Conservation (phyloP, 2,329 filamentous ascomycete species). For the Byssoonygena ceratinophila region DNA sequence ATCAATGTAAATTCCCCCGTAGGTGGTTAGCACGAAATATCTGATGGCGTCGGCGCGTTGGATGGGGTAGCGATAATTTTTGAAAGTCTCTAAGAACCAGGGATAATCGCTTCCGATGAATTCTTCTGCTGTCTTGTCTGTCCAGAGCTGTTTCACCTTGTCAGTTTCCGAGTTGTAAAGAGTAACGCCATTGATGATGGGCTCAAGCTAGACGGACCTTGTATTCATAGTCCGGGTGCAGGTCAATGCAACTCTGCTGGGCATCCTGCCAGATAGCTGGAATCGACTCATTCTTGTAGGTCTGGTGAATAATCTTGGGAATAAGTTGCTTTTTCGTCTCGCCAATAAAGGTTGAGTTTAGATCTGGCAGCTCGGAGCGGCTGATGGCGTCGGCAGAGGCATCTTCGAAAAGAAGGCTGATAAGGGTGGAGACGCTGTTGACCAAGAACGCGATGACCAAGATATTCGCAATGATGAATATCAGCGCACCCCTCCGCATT, state of each 20-base stretch:
- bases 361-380: slow-evolving; percentile 54
- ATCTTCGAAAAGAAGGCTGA: slow-evolving; percentile 59
- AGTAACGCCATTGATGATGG: too few relatives aligned
- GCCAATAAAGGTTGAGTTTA: slow-evolving; percentile 50
- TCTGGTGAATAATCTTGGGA: slow-evolving; percentile 69
- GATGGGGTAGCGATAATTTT: slow-evolving; percentile 62
- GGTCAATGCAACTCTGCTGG: slow-evolving; percentile 55
- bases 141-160: slow-evolving; percentile 55
- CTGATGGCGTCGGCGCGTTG: slow-evolving; percentile 68
- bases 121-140: slow-evolving; percentile 55
- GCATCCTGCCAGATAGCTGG: slow-evolving; percentile 55
- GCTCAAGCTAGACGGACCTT: slow-evolving; percentile 51
- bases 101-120: slow-evolving; percentile 66
- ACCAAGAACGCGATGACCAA: slow-evolving; percentile 54
- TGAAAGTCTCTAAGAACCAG: slow-evolving; percentile 66
- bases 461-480: slow-evolving; percentile 56
- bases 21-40: slow-evolving; percentile 68
- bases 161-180: neutral
- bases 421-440: slow-evolving; percentile 58
- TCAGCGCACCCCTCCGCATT: slow-evolving; percentile 51
- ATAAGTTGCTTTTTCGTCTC: slow-evolving; percentile 52
- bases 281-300: slow-evolving; percentile 60
- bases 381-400: slow-evolving; percentile 57
- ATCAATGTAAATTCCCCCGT: slow-evolving; percentile 72
- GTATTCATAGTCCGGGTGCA: slow-evolving; percentile 64